Base-by-base conservation (phyloP, 1,284 basidiomycete species). In the Leccinum cinnamomeum region DNA sequence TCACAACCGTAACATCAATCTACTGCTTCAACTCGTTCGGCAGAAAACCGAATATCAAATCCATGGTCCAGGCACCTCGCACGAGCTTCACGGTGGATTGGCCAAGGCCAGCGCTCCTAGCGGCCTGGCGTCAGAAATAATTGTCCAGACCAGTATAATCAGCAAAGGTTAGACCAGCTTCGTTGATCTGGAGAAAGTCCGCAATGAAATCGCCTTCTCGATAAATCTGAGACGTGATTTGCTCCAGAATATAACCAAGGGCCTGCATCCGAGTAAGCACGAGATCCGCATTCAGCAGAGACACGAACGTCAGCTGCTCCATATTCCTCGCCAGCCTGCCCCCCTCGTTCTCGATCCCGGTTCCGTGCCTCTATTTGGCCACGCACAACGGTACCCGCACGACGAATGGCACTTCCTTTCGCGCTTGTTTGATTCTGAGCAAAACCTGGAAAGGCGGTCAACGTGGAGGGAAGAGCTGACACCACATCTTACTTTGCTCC, bases 111-210 rank as follows among this genome's bases (percentile, higher is more conserved):
- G 84, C 82, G 54, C 84, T 81, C n/a, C 90, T 82, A 8, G 90
- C 83, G 3, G 97, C 97, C 70, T 97, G 92, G 44, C 96, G 83
- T 25, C 93, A 84, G 81, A 98, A 98, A 77, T 97, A 98, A 60
- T 89, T 92, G 73, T 98, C 97, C 64, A 99, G 79, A 56, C 90
- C 88, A 87, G 95, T 94, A 70, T 97, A 96, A 77, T 98, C 97
- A 8, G 97, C 97, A 76, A 95, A 99, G 0, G 97, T 98, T 18
- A 94, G 82, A 25, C 88, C 88, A 53, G 88, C 86, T 70, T 97
- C 94, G 66, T 92, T 90, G 72, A 97, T 91, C 72, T 97, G 95
- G 53, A 99, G 79, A 74, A 98, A 95, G 68, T 96, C 92, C 20
- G 23, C 28, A 28, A 98, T 88, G 77, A 98, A 98, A 16, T 88